Base-by-base conservation (phyloP, 2,329 filamentous ascomycete genomes). In the Beauveria varroae region DNA sequence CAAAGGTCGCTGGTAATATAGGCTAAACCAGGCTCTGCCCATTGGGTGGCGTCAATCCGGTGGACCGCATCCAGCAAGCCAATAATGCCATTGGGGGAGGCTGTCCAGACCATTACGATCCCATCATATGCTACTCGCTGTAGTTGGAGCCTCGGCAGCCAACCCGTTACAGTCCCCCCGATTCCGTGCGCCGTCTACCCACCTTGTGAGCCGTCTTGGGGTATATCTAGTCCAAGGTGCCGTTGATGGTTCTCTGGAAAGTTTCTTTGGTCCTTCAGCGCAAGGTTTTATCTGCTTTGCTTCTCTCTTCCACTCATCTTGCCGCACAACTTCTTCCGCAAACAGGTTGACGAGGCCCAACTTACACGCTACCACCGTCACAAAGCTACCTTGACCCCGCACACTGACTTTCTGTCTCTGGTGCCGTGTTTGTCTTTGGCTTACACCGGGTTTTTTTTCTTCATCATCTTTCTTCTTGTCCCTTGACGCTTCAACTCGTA, bases 121-220 rank as follows among this genome's bases (percentile, higher is more conserved):
- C 49, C 58, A 60, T 60, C 58, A 60, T 60, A 60, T 60, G 58
- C 58, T 43, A 54, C 58, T 60, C 51, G 58, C 28, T 60, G 51
- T 18, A 20, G 16, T 24, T 26, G 58, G 58, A 47, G 58, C 58
- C 58, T 60, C 58, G 58, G 58, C 50, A 54, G 58, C 58, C 58
- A 49, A 49, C 49, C 58, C 58, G 41, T 43, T 46, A 44, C n/a
- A 60, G 51, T 60, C 58, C 51, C 58, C 58, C 58, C 58, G 58
- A 60, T 54, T 60, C 58, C 58, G 58, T 54, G 16, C 34, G 47
- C 30, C 30, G 58, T 18, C 28, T 40, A 24, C 16, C 50, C 50
- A 41, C 50, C 16, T 43, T n/a, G n/a, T 8, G 43, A 54, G 58
- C 43, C 28, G 37, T 24, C 50, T 49, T 55, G 58, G 43, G 46